Conservation (phyloP, 768 basidiomycete species). For the Lentinula lateritia region DNA sequence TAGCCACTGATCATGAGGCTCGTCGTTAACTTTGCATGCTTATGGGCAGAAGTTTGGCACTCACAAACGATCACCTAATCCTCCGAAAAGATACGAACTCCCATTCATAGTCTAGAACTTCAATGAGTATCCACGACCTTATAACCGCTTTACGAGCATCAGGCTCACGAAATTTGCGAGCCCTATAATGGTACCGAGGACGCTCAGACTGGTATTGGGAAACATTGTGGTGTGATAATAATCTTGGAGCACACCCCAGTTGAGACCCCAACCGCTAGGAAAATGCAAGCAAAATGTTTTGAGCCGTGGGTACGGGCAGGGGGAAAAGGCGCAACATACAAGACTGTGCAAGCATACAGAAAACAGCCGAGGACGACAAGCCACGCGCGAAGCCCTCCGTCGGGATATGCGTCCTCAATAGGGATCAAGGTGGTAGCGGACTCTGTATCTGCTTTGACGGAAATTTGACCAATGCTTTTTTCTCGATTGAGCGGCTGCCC, state of each 20-base stretch:
- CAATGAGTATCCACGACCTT: background rate
- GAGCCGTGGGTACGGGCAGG: background rate
- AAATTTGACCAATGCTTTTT: background rate
- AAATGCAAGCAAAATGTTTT: background rate
- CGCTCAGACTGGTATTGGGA: constrained; percentile 4
- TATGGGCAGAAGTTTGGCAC: constrained; percentile 5
- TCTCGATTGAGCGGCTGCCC: background rate
- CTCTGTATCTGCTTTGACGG: background rate
- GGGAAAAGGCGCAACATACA: constrained; percentile 12
- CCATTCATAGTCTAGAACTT: constrained; percentile 19
- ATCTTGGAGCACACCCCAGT: constrained; percentile 26
- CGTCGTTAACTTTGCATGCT: background rate
- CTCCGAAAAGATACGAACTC: constrained; percentile 21
- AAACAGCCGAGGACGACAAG: constrained; percentile 26
- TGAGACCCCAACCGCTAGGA: constrained; percentile 15
- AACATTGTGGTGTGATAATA: constrained; percentile 21
- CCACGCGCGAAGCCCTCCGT: constrained; percentile 24
- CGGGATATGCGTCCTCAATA: constrained; percentile 18
- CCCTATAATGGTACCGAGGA: background rate
- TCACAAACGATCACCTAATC: constrained; percentile 25
- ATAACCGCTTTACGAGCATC: background rate
- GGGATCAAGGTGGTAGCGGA: background rate
- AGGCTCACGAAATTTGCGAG: constrained; percentile 4
- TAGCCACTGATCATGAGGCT: constrained; percentile 12
- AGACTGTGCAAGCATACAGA: constrained; percentile 21